Evolutionary conservation across 192 early-diverging fungal genomes (phyloP).

Genomic region (Rhizophagus sp.): DNA sequence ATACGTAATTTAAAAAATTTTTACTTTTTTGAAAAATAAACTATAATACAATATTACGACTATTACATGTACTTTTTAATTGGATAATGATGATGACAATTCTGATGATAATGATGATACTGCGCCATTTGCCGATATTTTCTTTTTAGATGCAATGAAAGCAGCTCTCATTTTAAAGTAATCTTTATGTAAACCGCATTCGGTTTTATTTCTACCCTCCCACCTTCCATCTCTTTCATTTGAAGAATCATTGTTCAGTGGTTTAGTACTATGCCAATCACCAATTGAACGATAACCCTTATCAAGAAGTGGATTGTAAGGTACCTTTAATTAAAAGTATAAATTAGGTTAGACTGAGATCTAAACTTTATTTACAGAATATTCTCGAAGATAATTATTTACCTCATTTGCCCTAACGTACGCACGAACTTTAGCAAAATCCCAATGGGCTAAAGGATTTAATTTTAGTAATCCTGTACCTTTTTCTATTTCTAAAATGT

Average conservation of each 20-base stretch:
- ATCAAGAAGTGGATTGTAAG: constrained; percentile 88
- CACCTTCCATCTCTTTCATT: constrained; percentile 89
- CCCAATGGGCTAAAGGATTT: constrained; percentile 92
- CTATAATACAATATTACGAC: no score
- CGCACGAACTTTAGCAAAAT: constrained; percentile 84
- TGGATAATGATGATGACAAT: no score
- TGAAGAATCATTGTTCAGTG: constrained; percentile 60
- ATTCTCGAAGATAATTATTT: background rate
- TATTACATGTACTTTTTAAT: no score
- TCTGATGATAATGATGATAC: no score
- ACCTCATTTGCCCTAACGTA: constrained; percentile 77
- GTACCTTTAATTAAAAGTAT: constrained; percentile 53
- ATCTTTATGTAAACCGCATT: constrained; percentile 97
- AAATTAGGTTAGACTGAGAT: no score
- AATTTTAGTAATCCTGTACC: constrained; percentile 81
- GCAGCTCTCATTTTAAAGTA: constrained; percentile 90
- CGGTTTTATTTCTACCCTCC: constrained; percentile 84
- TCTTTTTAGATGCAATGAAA: constrained; percentile 62
- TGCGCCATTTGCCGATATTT: background rate
- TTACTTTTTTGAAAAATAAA: no score
- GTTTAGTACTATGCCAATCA: constrained; percentile 88
- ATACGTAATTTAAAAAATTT: no score
- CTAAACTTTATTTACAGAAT: no score
- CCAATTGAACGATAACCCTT: constrained; percentile 91
- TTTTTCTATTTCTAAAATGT: background rate